Base-by-base conservation (phyloP, 176 grass and related monocot species). In the Chrysopogon serrulatus region DNA sequence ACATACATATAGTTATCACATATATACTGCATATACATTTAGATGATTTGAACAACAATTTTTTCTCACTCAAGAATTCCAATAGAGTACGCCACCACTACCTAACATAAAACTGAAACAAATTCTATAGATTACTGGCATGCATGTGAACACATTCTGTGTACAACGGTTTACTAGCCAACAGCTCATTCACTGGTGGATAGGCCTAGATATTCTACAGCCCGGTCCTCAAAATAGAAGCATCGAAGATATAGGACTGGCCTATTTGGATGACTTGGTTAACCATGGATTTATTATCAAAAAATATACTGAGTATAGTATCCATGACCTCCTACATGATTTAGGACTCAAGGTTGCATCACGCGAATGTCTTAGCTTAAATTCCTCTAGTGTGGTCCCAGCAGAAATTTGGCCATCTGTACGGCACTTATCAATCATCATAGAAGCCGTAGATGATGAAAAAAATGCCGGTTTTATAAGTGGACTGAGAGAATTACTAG, bases 361-460 rank as follows among this genome's bases (percentile, higher is more conserved):
- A 24, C 64, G 43, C 31, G 81, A 89, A 10, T 84, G 74, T 7
- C 79, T 74, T 23, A 23, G 28, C 14, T 24, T 89, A 18, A 39
- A 79, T 45, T 11, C 1, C 24, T 8, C 32, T 37, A 23, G 79
- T 28, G 27, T 5, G 13, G 2, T 34, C 1, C n/a, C 23, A 11
- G 26, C 27, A 4, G 37, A 79, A 13, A 67, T 51, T 13, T 21
- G 45, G 11, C 8, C 23, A 8, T 74, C 56, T 23, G 21, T 72
- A 23, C 87, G 74, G 6, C 87, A 89, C 51, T 66, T 89, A 14
- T 74, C 57, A 56, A 45, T 84, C 6, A 49, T 45, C 11, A 49
- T 76, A 19, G 34, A 34, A 3, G 15, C 12, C 60, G 9, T 21
- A 12, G 9, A 47, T 10, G 72, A 65, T 35, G 62, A 6, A 40